A percentile compares a stretch with the other conserved stretches of the same genome.
These are phyloP conservation scores for Parietichytrium sp. DNA, from an alignment of 108 stramenopile species.

Conservation along the genomic window DNA sequence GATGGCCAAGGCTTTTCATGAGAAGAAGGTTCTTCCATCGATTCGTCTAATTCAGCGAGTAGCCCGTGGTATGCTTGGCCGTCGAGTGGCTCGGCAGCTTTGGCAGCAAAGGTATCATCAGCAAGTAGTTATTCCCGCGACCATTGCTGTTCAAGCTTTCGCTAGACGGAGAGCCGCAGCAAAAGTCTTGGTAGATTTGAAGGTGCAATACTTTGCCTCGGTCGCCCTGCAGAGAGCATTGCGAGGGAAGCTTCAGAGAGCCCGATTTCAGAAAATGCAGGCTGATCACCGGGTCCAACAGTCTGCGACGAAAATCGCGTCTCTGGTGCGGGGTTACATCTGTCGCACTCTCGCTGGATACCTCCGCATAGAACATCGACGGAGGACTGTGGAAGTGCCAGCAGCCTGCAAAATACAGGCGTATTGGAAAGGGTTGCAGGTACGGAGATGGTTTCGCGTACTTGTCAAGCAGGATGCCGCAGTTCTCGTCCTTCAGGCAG, in stretches of 20 bases:
- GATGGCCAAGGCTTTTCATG: not conserved
- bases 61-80: conserved; percentile 19
- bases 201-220: not conserved
- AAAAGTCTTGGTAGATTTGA: not conserved
- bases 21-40: not conserved
- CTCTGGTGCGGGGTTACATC: not conserved
- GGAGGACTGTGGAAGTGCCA: not conserved
- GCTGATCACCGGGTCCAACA: not conserved
- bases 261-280: not conserved
- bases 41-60: not conserved
- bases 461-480: not conserved
- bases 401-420: not conserved
- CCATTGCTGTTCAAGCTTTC: not conserved
- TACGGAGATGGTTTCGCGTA: not conserved
- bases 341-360: not conserved
- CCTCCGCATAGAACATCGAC: not conserved
- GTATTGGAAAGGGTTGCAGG: not conserved
- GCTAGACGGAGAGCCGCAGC: not conserved
- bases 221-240: not conserved
- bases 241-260: not conserved
- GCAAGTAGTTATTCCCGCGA: not conserved
- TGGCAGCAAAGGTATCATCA: not conserved
- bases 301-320: not conserved
- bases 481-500: conserved; percentile 9
- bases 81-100: not conserved